A percentile compares a stretch with the other conserved stretches of the same genome.
Conservation (phyloP, 768 basidiomycete species). For the Mycena maculata region DNA sequence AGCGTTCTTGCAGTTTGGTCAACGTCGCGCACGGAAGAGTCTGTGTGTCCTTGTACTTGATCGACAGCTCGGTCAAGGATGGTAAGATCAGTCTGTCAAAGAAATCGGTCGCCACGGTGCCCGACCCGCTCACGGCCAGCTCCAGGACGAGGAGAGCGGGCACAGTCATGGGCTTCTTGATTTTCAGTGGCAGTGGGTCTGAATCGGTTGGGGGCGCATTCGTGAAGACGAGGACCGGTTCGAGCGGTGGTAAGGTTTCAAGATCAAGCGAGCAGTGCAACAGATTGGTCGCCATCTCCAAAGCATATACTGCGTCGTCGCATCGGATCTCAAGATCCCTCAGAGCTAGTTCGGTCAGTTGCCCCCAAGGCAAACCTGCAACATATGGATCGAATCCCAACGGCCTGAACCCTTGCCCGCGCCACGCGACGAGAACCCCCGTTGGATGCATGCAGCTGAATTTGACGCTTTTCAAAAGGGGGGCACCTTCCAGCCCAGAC, state of each 20-base stretch:
- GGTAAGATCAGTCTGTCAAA: constrained; percentile 28
- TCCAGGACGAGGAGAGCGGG: constrained; percentile 16
- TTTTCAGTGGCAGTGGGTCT: neutral
- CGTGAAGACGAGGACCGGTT: constrained; percentile 3
- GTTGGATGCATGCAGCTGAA: neutral
- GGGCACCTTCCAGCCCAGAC: constrained; percentile 29
- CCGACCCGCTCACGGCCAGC: constrained; percentile 15
- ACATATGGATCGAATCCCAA: constrained; percentile 25
- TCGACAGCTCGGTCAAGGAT: constrained; percentile 22
- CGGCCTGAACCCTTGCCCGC: neutral
- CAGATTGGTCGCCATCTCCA: constrained; percentile 11
- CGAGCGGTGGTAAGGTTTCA: neutral
- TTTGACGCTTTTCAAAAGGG: constrained; percentile 20
- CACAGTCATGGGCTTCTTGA: constrained; percentile 7
- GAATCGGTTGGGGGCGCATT: neutral
- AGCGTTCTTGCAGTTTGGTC: constrained; percentile 22
- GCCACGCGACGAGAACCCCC: neutral
- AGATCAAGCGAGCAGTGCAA: constrained; percentile 16
- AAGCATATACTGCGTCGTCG: constrained; percentile 22
- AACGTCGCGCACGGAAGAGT: constrained; percentile 15
- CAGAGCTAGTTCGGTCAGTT: constrained; percentile 15
- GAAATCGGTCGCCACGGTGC: constrained; percentile 13
- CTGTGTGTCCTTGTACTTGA: neutral
- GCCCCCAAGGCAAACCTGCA: constrained; percentile 23
- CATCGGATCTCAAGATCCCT: constrained; percentile 8